Conservation (phyloP, 176 grass and related monocot species). For the Oryza brachyantha region DNA sequence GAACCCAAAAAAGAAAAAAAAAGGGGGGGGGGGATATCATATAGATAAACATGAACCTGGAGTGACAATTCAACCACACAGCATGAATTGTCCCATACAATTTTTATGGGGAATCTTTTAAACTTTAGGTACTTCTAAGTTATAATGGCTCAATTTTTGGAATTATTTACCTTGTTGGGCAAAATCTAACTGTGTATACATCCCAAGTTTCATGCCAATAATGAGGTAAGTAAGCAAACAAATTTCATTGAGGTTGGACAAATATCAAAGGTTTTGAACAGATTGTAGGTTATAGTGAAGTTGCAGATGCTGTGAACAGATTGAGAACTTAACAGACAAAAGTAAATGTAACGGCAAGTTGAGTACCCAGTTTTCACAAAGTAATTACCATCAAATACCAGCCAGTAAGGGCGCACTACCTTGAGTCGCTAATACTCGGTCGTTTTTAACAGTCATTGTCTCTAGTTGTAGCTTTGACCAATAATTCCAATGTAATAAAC, state of each 20-base stretch:
- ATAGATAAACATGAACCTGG: not conserved
- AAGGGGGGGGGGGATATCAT: not conserved
- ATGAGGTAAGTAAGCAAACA: not conserved
- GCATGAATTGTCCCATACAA: slow-evolving; percentile 2
- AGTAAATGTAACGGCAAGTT: not conserved
- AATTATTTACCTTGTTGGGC: not conserved
- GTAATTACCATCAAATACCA: not conserved
- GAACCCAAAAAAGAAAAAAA: not conserved
- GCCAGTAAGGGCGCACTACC: not conserved
- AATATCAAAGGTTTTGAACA: not conserved
- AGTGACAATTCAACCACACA: not conserved
- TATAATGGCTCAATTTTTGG: not conserved
- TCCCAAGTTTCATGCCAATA: not conserved
- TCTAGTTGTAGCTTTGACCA: not conserved
- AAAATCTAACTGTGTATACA: not conserved
- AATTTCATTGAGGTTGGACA: not conserved
- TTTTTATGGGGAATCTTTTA: not conserved
- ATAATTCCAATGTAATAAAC: not conserved
- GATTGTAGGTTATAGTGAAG: not conserved
- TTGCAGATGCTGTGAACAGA: not conserved
- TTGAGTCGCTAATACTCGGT: not conserved
- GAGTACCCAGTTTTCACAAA: not conserved
- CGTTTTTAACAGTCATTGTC: not conserved
- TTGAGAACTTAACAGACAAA: not conserved
- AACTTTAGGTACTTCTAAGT: not conserved